Conservation (phyloP, 371 early-diverging fungal genomes). For the Mucor ambiguus region DNA sequence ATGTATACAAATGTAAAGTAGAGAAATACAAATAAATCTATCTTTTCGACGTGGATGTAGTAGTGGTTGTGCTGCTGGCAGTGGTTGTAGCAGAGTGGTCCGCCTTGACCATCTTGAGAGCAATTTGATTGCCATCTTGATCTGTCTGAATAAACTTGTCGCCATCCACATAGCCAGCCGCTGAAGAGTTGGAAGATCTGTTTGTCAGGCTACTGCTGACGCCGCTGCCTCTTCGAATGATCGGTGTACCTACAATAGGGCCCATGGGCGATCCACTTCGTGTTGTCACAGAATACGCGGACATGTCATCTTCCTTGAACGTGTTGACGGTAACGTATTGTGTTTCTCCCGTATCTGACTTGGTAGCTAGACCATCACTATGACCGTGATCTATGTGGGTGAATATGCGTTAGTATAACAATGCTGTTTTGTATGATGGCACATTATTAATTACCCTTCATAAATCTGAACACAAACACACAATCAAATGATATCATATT, state of each 20-base stretch:
- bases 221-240: conserved; percentile 23
- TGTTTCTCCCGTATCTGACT: conserved; percentile 21
- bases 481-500: conserved; percentile 3
- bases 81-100: conserved; percentile 20
- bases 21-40: background rate
- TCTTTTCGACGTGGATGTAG: background rate
- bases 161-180: conserved; percentile 35
- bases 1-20: background rate
- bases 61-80: background rate
- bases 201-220: conserved; percentile 25
- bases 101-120: conserved; percentile 42
- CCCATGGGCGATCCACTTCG: conserved; percentile 26
- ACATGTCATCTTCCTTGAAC: conserved; percentile 15
- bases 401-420: too few species aligned
- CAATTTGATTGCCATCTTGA: conserved; percentile 41
- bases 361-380: conserved; percentile 24
- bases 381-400: conserved; percentile 35
- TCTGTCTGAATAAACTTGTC: conserved; percentile 39
- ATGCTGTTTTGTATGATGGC: background rate
- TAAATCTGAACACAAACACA: conserved; percentile 15
- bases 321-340: conserved; percentile 22
- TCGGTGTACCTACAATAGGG: conserved; percentile 22
- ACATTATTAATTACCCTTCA: conserved; percentile 31
- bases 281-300: conserved; percentile 22
- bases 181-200: conserved; percentile 16